Evolutionary conservation across 305 asterid species (phyloP).

Genomic region (Fraxinus angustifolia): DNA sequence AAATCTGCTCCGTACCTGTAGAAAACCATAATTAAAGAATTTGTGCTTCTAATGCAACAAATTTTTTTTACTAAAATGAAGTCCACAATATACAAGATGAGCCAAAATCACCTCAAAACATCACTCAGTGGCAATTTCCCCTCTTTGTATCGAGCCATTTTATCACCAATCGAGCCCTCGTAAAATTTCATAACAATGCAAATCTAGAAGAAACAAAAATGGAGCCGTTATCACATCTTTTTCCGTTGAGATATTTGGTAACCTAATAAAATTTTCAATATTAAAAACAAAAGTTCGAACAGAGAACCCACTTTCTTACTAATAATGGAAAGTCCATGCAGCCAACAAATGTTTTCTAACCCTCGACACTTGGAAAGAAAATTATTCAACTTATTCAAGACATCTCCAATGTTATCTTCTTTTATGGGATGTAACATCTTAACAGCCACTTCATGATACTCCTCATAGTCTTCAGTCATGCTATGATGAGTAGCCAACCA

Average conservation of each 20-base stretch:
- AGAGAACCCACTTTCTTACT: slow-evolving; percentile 33
- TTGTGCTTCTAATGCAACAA: slow-evolving; percentile 14
- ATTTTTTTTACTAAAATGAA: neutral
- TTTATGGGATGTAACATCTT: slow-evolving; percentile 51
- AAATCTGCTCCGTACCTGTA: slow-evolving; percentile 52
- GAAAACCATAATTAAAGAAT: neutral
- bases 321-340: slow-evolving; percentile 55
- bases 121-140: slow-evolving; percentile 58
- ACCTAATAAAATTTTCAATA: neutral
- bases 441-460: slow-evolving; percentile 62
- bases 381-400: slow-evolving; percentile 41
- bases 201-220: slow-evolving; percentile 36
- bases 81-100: neutral
- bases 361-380: slow-evolving; percentile 28
- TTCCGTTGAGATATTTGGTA: neutral
- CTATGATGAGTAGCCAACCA: slow-evolving; percentile 66
- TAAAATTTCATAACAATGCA: slow-evolving; percentile 52
- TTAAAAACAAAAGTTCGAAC: neutral
- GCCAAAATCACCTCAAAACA: slow-evolving; percentile 43
- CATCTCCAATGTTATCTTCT: slow-evolving; percentile 33
- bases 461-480: slow-evolving; percentile 48
- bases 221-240: neutral
- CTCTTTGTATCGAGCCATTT: slow-evolving; percentile 41
- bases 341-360: slow-evolving; percentile 52
- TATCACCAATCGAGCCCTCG: slow-evolving; percentile 58